Percentiles rank a stretch among this genome's conserved stretches.
phyloP scores from a whole-genome alignment of 129 eudicot species.

The Ambrosia trifida region DNA sequence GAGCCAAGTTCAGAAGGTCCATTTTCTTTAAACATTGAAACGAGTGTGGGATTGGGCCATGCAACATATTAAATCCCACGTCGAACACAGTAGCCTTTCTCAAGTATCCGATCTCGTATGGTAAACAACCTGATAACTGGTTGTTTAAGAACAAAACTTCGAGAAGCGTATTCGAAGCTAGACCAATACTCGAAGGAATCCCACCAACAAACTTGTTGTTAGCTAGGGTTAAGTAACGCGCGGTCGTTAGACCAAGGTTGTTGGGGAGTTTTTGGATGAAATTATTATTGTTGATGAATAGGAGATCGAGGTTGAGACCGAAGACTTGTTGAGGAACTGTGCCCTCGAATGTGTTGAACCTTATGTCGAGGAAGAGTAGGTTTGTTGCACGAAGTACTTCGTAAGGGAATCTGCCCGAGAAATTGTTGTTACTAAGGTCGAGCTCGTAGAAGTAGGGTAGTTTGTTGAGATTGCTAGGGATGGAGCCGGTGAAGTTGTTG shows the following conservation, averaged over 20 bases:
- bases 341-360: constrained; percentile 45
- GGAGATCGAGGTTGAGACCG: constrained; percentile 35
- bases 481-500: constrained; percentile 40
- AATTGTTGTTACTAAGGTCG: constrained; percentile 47
- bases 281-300: constrained; percentile 49
- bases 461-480: constrained; percentile 14
- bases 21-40: constrained; percentile 41
- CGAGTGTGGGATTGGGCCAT: constrained; percentile 46
- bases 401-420: constrained; percentile 35
- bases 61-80: constrained; percentile 31
- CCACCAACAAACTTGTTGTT: constrained; percentile 42
- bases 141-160: constrained; percentile 43
- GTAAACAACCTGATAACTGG: constrained; percentile 34
- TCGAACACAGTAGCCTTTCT: constrained; percentile 34
- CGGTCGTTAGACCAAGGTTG: constrained; percentile 37
- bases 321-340: constrained; percentile 35
- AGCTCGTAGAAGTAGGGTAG: constrained; percentile 39
- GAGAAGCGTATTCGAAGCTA: constrained; percentile 19
- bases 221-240: constrained; percentile 41
- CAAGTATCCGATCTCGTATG: constrained; percentile 40
- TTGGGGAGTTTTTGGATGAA: constrained; percentile 36
- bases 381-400: constrained; percentile 22
- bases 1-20: constrained; percentile 40
- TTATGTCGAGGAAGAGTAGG: constrained; percentile 39
- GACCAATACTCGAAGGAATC: constrained; percentile 44